Conservation (phyloP, 345 rosid species). For the Aethionema arabicum region DNA sequence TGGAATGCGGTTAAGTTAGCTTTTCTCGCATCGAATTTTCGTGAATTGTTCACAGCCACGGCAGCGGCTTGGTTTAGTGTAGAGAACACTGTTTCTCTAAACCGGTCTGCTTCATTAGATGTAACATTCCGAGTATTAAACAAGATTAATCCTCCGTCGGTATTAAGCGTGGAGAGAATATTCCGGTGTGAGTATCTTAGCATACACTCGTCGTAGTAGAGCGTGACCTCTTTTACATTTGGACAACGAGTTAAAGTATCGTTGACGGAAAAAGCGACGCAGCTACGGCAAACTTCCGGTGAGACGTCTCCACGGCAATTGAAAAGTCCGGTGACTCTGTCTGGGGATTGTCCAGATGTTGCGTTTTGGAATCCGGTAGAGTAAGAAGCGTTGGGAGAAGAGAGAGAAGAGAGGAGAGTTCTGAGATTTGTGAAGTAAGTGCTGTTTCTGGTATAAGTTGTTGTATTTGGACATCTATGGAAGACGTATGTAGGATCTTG, state of each 20-base stretch:
- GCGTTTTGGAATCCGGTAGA: slow-evolving; percentile 43
- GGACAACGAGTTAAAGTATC: slow-evolving; percentile 28
- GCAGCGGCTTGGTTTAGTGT: slow-evolving; percentile 4
- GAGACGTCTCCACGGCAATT: slow-evolving; percentile 40
- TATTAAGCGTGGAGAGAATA: not conserved
- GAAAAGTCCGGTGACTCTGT: slow-evolving; percentile 42
- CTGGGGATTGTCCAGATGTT: slow-evolving; percentile 31
- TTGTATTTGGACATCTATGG: not conserved
- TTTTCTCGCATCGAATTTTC: slow-evolving; percentile 35
- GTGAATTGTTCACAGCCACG: not conserved
- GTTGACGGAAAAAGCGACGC: slow-evolving; percentile 23
- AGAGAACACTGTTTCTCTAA: slow-evolving; percentile 13
- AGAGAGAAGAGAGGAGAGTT: slow-evolving; percentile 40
- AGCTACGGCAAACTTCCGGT: slow-evolving; percentile 33
- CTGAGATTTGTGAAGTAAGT: slow-evolving; percentile 41
- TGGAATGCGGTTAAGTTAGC: not conserved
- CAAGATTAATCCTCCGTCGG: not conserved
- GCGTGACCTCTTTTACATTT: not conserved
- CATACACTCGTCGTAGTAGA: slow-evolving; percentile 45
- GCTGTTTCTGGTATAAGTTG: slow-evolving; percentile 37
- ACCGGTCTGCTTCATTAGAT: not conserved
- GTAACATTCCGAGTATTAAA: not conserved
- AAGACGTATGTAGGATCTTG: slow-evolving; percentile 13
- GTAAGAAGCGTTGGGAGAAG: slow-evolving; percentile 12
- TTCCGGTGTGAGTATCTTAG: slow-evolving; percentile 40